Evolutionary conservation across 1,139 yeast species (phyloP).

Genomic region (Yarrowia galli): DNA sequence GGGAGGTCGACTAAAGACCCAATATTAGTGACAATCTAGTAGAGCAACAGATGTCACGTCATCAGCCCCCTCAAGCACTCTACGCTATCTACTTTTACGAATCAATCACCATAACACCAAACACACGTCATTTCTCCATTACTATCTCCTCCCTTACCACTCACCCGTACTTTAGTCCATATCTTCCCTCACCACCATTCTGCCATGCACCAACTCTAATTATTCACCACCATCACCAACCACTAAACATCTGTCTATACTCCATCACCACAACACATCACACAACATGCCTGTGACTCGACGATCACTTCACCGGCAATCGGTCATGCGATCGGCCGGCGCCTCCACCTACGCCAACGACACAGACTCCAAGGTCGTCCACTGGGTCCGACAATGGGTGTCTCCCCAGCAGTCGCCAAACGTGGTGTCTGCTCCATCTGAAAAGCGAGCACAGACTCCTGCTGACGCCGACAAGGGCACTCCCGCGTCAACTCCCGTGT

Average conservation of each 20-base stretch:
- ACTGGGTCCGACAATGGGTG: conserved; percentile 49
- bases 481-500: conserved; percentile 41
- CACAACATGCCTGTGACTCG: conserved; percentile 44
- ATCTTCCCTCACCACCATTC: not conserved
- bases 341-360: conserved; percentile 44
- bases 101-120: too few species aligned
- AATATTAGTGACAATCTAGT: too few species aligned
- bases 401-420: conserved; percentile 43
- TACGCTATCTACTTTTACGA: too few species aligned
- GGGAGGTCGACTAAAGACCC: too few species aligned
- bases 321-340: conserved; percentile 45
- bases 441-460: conserved; percentile 38
- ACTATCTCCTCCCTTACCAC: not conserved
- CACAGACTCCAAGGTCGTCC: conserved; percentile 46
- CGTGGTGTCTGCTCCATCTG: conserved; percentile 39
- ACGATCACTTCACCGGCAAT: conserved; percentile 47
- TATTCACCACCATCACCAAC: conserved; percentile 26
- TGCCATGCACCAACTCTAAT: conserved; percentile 23
- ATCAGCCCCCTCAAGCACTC: too few species aligned
- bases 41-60: too few species aligned
- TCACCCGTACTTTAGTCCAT: conserved; percentile 6
- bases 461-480: conserved; percentile 39
- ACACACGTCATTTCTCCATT: not conserved
- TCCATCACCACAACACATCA: conserved; percentile 19
- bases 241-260: not conserved